phyloP scores from a whole-genome alignment of 2,329 filamentous ascomycete genomes.

The Pyricularia sp. region DNA sequence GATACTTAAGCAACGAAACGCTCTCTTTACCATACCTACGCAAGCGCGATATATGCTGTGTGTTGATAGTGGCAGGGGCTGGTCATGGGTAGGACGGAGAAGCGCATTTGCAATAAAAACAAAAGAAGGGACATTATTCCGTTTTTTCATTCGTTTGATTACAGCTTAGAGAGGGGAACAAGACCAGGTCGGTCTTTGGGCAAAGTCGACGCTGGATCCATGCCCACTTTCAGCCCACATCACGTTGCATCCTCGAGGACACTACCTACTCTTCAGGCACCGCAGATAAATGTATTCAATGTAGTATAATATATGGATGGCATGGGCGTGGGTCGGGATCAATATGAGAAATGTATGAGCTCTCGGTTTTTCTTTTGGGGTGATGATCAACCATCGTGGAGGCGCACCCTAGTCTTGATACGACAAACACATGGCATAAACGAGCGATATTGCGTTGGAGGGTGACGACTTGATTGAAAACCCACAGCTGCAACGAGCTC shows the following conservation, averaged over 20 bases:
- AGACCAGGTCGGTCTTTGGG: not conserved
- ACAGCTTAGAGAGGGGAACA: not conserved
- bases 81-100: not conserved
- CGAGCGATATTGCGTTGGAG: too few species aligned
- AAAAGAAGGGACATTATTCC: not conserved
- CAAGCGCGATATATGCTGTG: not conserved
- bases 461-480: too few species aligned
- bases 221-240: not conserved
- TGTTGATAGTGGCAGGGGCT: not conserved
- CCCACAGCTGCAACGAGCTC: too few species aligned
- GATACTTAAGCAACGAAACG: not conserved
- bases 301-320: slow-evolving; percentile 6
- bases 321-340: not conserved
- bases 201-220: not conserved
- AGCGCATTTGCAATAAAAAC: slow-evolving; percentile 1
- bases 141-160: not conserved
- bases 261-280: not conserved
- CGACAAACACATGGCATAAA: too few species aligned
- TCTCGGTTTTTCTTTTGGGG: not conserved
- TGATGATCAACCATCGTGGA: not conserved
- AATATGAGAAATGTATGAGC: not conserved
- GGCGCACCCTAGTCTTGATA: not conserved
- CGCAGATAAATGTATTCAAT: slow-evolving; percentile 6
- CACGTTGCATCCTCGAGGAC: slow-evolving; percentile 2
- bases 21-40: not conserved